Conservation (phyloP, 345 rosid genomes). For the Firmiana major region DNA sequence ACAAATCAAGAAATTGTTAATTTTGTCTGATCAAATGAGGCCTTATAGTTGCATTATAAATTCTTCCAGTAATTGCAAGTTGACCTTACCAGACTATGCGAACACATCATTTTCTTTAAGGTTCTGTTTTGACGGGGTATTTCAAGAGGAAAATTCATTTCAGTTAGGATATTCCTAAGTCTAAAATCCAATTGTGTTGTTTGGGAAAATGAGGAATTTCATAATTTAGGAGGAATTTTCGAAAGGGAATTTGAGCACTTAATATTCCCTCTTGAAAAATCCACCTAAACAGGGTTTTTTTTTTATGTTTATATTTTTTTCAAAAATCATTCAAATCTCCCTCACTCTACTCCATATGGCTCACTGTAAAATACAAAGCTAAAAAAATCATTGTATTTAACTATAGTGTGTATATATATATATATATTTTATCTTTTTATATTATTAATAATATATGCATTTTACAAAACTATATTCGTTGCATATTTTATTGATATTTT, state of each 20-base stretch:
- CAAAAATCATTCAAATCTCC: neutral
- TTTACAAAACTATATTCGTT: too few relatives aligned
- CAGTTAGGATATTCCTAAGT: neutral
- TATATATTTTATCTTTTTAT: neutral
- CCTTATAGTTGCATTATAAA: neutral
- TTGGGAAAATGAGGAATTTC: neutral
- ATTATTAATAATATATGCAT: neutral
- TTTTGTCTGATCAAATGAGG: neutral
- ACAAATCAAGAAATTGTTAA: neutral
- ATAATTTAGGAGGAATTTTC: neutral
- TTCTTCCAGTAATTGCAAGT: neutral
- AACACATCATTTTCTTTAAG: neutral
- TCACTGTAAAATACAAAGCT: neutral
- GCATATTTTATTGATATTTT: too few relatives aligned
- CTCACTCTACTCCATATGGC: neutral
- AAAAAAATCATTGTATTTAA: too few relatives aligned
- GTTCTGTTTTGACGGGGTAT: neutral
- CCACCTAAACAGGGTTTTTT: too few relatives aligned
- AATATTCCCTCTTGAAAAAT: neutral
- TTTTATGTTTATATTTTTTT: too few relatives aligned
- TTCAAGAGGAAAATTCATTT: neutral
- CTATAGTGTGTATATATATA: too few relatives aligned
- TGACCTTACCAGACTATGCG: neutral
- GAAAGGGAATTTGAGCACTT: neutral
- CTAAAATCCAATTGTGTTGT: neutral